Evolutionary conservation across 768 basidiomycete genomes (phyloP).

Genomic region (Lactarius trivialis): DNA sequence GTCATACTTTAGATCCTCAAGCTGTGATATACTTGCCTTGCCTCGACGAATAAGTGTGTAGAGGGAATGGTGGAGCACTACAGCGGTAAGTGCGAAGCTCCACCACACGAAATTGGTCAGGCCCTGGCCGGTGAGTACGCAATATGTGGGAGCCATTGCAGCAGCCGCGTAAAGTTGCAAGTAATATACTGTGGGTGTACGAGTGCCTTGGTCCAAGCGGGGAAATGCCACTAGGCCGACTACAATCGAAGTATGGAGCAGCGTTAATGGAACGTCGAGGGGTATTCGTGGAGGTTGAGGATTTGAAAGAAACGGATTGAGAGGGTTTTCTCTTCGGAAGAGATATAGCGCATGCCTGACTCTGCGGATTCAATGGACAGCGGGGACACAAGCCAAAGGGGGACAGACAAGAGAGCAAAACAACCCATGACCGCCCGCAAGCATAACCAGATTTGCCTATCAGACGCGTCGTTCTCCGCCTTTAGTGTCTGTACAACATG

Average conservation of each 20-base stretch:
- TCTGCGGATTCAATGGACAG: not conserved
- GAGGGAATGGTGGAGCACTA: conserved; percentile 12
- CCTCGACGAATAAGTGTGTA: conserved; percentile 39
- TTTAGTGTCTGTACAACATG: conserved; percentile 46
- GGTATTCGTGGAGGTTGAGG: conserved; percentile 12
- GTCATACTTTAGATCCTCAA: conserved; percentile 49
- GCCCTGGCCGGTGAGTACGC: conserved; percentile 8
- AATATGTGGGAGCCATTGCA: conserved; percentile 41
- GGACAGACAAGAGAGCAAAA: conserved; percentile 15
- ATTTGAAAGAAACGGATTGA: conserved; percentile 37
- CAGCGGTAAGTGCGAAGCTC: conserved; percentile 12
- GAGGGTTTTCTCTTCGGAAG: conserved; percentile 40
- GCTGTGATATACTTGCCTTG: conserved; percentile 40
- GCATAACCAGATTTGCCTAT: conserved; percentile 35
- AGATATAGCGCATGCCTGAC: conserved; percentile 32
- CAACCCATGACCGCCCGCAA: conserved; percentile 29
- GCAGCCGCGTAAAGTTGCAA: conserved; percentile 32
- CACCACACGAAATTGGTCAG: conserved; percentile 19
- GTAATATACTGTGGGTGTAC: not conserved
- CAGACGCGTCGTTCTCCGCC: conserved; percentile 38
- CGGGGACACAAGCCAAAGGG: not conserved
- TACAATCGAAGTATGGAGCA: conserved; percentile 18
- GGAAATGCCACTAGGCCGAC: conserved; percentile 4
- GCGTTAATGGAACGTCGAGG: conserved; percentile 22
- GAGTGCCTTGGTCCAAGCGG: not conserved